A percentile compares a stretch with the other conserved stretches of the same genome.
Conservation (phyloP, 2,329 filamentous ascomycete species). For the Sarocladiaceae sp. region DNA sequence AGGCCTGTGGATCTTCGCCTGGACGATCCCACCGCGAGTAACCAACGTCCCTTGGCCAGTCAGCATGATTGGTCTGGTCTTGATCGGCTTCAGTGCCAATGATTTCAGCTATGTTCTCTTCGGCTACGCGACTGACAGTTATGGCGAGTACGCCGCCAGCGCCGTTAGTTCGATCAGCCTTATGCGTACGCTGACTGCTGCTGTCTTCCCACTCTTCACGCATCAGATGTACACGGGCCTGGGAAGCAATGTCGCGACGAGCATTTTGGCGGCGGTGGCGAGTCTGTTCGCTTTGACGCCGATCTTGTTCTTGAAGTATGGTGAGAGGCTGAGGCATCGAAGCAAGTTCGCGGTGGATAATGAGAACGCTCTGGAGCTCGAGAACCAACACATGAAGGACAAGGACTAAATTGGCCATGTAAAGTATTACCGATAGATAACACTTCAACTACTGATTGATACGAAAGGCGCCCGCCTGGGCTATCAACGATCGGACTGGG, state of each 20-base stretch:
- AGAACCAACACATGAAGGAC: not conserved
- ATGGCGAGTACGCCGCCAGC: constrained; percentile 62
- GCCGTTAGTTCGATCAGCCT: constrained; percentile 57
- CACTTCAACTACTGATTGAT: no score
- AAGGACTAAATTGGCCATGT: not conserved
- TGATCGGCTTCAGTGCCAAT: constrained; percentile 42
- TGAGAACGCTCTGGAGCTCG: not conserved
- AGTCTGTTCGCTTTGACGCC: not conserved
- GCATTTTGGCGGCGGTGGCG: not conserved
- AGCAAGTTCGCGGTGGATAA: constrained; percentile 1
- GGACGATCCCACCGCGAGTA: constrained; percentile 38
- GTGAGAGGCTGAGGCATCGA: not conserved
- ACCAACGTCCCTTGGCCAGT: constrained; percentile 32
- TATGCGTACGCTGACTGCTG: not conserved
- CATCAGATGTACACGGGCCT: not conserved
- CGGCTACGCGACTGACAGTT: constrained; percentile 66
- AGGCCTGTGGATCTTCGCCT: constrained; percentile 41
- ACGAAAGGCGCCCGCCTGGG: no score
- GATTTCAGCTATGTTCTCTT: constrained; percentile 43
- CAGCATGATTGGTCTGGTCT: constrained; percentile 33
- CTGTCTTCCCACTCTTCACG: not conserved
- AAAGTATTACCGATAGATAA: no score
- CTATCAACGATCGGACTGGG: no score
- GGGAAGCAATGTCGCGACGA: not conserved
- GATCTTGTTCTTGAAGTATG: not conserved